Evolutionary conservation across 23 red algal species (phyloP).

Genomic region (Cyanidium caldarium): DNA sequence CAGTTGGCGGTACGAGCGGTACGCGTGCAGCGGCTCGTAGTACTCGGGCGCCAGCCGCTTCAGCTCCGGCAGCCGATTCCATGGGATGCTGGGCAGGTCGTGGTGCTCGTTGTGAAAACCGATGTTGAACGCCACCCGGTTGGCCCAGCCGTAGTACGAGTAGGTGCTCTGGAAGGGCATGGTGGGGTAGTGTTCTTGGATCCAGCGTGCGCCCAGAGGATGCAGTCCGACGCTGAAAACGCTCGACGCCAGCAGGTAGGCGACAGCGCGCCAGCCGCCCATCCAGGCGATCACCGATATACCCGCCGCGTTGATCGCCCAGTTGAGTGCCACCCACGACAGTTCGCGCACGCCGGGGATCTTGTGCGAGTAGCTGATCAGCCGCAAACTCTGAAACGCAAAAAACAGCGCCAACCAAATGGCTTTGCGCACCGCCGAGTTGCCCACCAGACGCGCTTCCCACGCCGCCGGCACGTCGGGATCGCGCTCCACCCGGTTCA

Average conservation of each 20-base stretch:
- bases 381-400: conserved; percentile 11
- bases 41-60: conserved; percentile 68
- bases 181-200: conserved; percentile 98
- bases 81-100: conserved; percentile 87
- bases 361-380: conserved; percentile 44
- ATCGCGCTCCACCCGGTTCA: conserved; percentile 70
- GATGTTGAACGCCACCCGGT: conserved; percentile 95
- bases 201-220: conserved; percentile 97
- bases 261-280: conserved; percentile 25
- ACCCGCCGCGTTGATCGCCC: conserved; percentile 8
- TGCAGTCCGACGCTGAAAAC: conserved; percentile 78
- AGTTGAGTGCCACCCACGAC: conserved; percentile 52
- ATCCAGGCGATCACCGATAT: neutral
- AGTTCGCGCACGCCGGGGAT: conserved; percentile 42
- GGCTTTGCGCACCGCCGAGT: conserved; percentile 60
- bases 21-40: conserved; percentile 84
- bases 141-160: conserved; percentile 92
- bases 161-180: conserved; percentile 97
- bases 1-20: conserved; percentile 63
- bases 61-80: conserved; percentile 38
- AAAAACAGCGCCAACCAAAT: conserved; percentile 50
- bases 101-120: conserved; percentile 98
- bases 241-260: conserved; percentile 44
- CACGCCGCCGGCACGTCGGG: conserved; percentile 82
- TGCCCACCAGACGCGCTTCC: conserved; percentile 86